These are phyloP conservation scores for Naganishia kalamii DNA, from an alignment of 768 basidiomycete species.

Conservation along the genomic window DNA sequence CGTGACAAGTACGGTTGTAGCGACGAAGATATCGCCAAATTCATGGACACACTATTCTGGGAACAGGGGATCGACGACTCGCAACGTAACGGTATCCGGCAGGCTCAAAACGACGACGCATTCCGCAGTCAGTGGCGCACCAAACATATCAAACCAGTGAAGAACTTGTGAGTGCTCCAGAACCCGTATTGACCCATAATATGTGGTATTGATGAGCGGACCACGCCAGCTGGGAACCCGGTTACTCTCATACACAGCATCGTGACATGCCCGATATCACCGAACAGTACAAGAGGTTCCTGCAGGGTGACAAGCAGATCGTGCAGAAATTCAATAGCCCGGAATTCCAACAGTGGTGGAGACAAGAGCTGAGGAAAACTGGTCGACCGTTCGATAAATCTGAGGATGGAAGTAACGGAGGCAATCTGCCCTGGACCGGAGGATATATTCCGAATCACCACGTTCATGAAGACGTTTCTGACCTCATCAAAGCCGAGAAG, in stretches of 20 bases:
- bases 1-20: not conserved
- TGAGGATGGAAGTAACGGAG: too few relatives aligned
- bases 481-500: not conserved
- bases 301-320: not conserved
- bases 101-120: not conserved
- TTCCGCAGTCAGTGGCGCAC: not conserved
- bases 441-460: not conserved
- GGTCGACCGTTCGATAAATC: slow-evolving; percentile 30
- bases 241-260: not conserved
- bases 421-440: not conserved
- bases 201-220: not conserved
- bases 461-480: not conserved
- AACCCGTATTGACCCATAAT: not conserved
- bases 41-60: not conserved
- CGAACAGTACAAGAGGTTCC: not conserved
- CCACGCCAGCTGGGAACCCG: not conserved
- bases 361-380: slow-evolving; percentile 25
- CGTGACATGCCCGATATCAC: not conserved
- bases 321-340: not conserved
- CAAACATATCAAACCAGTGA: not conserved
- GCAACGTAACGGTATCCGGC: not conserved
- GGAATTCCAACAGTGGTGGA: not conserved
- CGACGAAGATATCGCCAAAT: not conserved
- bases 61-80: not conserved
- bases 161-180: not conserved